A percentile compares a stretch with the other conserved stretches of the same genome.
Conservation (phyloP, 2,329 filamentous ascomycete genomes). For the Fusarium mundagurra region DNA sequence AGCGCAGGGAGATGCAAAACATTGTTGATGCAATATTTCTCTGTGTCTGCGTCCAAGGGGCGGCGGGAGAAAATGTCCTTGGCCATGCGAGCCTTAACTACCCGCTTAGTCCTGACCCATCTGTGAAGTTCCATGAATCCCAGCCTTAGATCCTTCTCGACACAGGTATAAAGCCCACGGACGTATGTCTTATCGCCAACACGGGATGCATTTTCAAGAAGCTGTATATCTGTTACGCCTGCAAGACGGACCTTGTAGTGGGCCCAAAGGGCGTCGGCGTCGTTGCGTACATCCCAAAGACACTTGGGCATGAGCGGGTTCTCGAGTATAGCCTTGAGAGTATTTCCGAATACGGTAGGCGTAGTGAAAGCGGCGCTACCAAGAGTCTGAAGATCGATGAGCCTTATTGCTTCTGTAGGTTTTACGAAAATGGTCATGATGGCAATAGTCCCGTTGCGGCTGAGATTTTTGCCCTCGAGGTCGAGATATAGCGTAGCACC, state of each 20-base stretch:
- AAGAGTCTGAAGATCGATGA: neutral
- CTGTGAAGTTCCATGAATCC: neutral
- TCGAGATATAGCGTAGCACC: neutral
- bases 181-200: fast-evolving
- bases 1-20: neutral
- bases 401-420: neutral
- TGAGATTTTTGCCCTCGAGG: neutral
- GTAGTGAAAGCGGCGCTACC: neutral
- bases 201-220: neutral
- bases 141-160: neutral
- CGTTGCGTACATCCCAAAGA: neutral
- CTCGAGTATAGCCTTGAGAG: neutral
- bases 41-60: neutral
- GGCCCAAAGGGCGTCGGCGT: neutral
- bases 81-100: neutral
- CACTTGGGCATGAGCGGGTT: neutral
- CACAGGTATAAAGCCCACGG: fast-evolving
- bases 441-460: neutral
- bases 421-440: neutral
- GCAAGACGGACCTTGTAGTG: neutral
- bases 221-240: neutral
- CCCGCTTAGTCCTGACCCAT: neutral
- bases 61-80: neutral
- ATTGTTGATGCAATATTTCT: neutral
- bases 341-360: neutral